These are phyloP conservation scores for Capronia epimyces DNA, from an alignment of 2,329 filamentous ascomycete genomes.

Conservation along the genomic window DNA sequence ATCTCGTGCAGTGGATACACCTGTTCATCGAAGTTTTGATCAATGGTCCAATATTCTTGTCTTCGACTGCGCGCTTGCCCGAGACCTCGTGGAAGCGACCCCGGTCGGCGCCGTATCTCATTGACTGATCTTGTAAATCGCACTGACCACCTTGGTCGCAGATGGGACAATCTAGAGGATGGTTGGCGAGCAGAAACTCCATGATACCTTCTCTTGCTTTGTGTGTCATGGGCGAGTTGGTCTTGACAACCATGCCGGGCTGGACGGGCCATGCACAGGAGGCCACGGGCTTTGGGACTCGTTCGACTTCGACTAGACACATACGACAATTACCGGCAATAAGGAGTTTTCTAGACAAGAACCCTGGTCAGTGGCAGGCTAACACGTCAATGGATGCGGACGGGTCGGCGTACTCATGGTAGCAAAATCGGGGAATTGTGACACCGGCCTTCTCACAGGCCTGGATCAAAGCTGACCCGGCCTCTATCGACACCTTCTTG, in stretches of 20 bases:
- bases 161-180: slow-evolving; percentile 92
- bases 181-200: slow-evolving; percentile 96
- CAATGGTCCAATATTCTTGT: slow-evolving; percentile 97
- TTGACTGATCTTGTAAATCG: slow-evolving; percentile 98
- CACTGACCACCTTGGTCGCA: slow-evolving; percentile 99
- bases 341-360: slow-evolving; percentile 71
- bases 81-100: slow-evolving; percentile 93
- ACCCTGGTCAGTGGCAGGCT: background rate
- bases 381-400: slow-evolving; percentile 2
- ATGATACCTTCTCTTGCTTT: slow-evolving; percentile 98
- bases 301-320: slow-evolving; percentile 97
- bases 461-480: slow-evolving; percentile 94
- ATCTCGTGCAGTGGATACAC: slow-evolving; percentile 98
- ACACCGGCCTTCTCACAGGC: slow-evolving; percentile 96
- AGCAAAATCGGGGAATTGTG: slow-evolving; percentile 94
- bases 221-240: slow-evolving; percentile 89
- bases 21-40: slow-evolving; percentile 99
- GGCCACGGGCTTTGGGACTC: slow-evolving; percentile 91
- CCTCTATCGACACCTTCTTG: slow-evolving; percentile 97
- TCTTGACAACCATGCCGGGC: slow-evolving; percentile 98
- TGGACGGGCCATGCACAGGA: slow-evolving; percentile 99
- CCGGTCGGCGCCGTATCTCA: slow-evolving; percentile 94
- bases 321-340: slow-evolving; percentile 99
- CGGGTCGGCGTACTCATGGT: slow-evolving; percentile 72
- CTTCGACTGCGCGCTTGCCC: slow-evolving; percentile 96